Percentiles rank a stretch among this genome's conserved stretches.
These are phyloP conservation scores for Jacaranda mimosifolia DNA, from an alignment of 257 asterid genomes.

Conservation along the genomic window DNA sequence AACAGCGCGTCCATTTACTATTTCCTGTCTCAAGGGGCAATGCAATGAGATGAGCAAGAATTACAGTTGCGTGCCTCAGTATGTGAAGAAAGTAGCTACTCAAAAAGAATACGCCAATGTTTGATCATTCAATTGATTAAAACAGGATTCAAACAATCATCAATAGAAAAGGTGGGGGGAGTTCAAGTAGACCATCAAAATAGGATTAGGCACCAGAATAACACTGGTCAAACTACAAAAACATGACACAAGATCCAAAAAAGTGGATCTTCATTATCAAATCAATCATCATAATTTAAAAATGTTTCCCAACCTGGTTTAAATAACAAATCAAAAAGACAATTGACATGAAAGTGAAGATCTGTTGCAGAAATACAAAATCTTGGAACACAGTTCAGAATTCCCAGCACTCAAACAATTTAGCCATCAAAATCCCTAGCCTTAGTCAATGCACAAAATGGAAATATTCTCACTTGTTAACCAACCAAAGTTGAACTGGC, in stretches of 20 bases:
- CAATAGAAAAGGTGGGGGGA: no score
- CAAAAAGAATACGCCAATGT: constrained; percentile 25
- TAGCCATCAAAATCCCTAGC: constrained; percentile 33
- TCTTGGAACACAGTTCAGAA: background rate
- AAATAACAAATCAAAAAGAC: constrained; percentile 23
- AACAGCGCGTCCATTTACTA: background rate
- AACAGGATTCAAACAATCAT: background rate
- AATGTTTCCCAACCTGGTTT: background rate
- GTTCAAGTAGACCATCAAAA: background rate
- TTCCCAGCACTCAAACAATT: constrained; percentile 25
- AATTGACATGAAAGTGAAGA: constrained; percentile 23
- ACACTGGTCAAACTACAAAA: constrained; percentile 18
- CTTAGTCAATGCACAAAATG: constrained; percentile 1
- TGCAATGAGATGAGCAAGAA: background rate
- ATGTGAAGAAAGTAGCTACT: background rate
- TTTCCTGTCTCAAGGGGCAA: background rate
- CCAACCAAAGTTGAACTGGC: constrained; percentile 23
- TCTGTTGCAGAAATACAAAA: constrained; percentile 22
- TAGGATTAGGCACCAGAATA: background rate
- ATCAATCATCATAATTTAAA: background rate
- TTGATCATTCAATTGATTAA: background rate
- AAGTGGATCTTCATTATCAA: constrained; percentile 35
- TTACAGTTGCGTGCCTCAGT: background rate
- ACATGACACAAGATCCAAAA: constrained; percentile 25
- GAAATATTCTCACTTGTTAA: constrained; percentile 30